phyloP scores from a whole-genome alignment of 2,329 filamentous ascomycete species.

The Davidsoniella eucalypti region DNA sequence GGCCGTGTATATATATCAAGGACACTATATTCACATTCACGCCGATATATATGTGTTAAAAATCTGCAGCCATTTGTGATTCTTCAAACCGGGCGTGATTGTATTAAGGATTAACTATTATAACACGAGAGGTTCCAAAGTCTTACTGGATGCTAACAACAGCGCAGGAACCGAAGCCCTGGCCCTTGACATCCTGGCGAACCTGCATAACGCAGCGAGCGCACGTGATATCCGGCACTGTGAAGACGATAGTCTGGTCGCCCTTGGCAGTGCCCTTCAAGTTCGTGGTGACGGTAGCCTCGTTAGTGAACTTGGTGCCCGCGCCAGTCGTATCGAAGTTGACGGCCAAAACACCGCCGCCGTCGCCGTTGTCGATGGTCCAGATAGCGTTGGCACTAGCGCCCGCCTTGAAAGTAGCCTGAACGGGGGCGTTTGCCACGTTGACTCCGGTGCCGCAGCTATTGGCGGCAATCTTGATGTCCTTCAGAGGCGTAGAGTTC shows the following conservation, averaged over 20 bases:
- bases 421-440: neutral
- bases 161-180: constrained; percentile 9
- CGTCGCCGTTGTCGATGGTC: constrained; percentile 2
- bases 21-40: no score
- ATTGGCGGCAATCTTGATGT: constrained; percentile 5
- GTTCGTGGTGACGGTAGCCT: neutral
- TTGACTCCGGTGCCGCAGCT: neutral
- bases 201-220: constrained; percentile 5
- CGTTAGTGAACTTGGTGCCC: constrained; percentile 2
- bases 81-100: no score
- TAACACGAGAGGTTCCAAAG: no score
- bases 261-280: constrained; percentile 1
- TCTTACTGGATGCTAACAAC: constrained; percentile 7
- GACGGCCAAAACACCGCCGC: constrained; percentile 1
- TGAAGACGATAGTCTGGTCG: constrained; percentile 5
- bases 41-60: no score
- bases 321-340: constrained; percentile 2
- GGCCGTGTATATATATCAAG: no score
- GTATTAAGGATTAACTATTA: no score
- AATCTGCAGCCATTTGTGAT: no score
- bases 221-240: constrained; percentile 1
- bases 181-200: constrained; percentile 1
- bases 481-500: constrained; percentile 3
- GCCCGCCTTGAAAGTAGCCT: constrained; percentile 6
- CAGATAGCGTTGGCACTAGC: neutral